Evolutionary conservation across 352 stramenopile genomes (phyloP).

Genomic region (Elongisporangium undulatum): DNA sequence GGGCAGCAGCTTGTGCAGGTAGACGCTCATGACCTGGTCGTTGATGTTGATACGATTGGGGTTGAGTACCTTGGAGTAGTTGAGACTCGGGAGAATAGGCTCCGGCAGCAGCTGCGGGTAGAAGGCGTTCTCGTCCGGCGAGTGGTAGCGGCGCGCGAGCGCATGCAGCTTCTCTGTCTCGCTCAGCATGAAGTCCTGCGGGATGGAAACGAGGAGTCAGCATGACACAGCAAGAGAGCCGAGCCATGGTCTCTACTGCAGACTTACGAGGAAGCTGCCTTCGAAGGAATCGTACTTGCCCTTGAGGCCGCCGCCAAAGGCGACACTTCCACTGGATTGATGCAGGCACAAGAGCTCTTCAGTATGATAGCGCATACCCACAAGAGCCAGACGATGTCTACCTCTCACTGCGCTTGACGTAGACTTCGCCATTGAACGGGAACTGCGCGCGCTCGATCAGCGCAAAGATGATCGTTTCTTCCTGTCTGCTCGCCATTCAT

Average conservation of each 20-base stretch:
- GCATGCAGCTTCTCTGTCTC: constrained; percentile 96
- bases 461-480: constrained; percentile 99
- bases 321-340: constrained; percentile 47
- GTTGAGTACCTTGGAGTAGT: constrained; percentile 92
- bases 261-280: constrained; percentile 63
- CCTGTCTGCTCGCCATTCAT: constrained; percentile 44
- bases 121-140: constrained; percentile 98
- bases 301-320: constrained; percentile 65
- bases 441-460: constrained; percentile 98
- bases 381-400: constrained; percentile 8
- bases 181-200: constrained; percentile 97
- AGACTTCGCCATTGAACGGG: constrained; percentile 93
- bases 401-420: constrained; percentile 86
- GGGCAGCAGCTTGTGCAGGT: constrained; percentile 94
- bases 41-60: constrained; percentile 98
- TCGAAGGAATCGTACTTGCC: constrained; percentile 85
- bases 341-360: neutral
- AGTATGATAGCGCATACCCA: neutral
- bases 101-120: constrained; percentile 91
- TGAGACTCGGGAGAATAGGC: constrained; percentile 89
- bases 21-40: constrained; percentile 95
- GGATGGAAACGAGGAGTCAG: neutral
- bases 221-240: neutral
- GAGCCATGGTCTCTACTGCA: neutral
- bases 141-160: constrained; percentile 96